Percentiles rank a stretch among this genome's conserved stretches.
Conservation (phyloP, 306 rosid species). For the Acacia melanoxylon region DNA sequence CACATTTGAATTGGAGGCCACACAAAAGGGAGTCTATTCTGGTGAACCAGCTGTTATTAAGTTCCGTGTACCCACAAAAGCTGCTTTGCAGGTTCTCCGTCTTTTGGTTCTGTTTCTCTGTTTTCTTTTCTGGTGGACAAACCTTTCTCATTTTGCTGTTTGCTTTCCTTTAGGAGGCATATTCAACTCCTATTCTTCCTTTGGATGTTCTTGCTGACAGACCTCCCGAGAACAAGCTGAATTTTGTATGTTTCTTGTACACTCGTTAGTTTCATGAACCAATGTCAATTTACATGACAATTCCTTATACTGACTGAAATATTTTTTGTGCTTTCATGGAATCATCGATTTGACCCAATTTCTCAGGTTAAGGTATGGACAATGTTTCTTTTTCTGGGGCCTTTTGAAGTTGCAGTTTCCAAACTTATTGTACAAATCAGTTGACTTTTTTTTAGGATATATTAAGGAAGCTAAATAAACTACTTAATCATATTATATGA, state of each 20-base stretch:
- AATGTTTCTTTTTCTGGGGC: background rate
- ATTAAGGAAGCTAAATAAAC: too few species aligned
- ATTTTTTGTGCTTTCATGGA: conserved; percentile 47
- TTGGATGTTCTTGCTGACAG: conserved; percentile 91
- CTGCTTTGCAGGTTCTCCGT: conserved; percentile 74
- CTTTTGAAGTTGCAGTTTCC: conserved; percentile 5
- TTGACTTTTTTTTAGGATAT: too few species aligned
- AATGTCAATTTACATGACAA: conserved; percentile 25
- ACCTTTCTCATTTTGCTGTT: conserved; percentile 18
- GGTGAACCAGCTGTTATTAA: conserved; percentile 83
- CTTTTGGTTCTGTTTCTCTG: conserved; percentile 6
- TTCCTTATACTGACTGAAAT: conserved; percentile 38
- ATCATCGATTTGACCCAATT: conserved; percentile 33
- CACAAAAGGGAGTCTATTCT: conserved; percentile 59
- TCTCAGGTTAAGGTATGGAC: conserved; percentile 83
- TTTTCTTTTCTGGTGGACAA: conserved; percentile 5
- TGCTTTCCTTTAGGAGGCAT: conserved; percentile 60
- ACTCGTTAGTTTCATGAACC: background rate
- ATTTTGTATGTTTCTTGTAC: conserved; percentile 60
- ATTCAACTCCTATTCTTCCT: conserved; percentile 83
- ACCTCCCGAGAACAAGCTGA: conserved; percentile 86
- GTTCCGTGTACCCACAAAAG: conserved; percentile 86
- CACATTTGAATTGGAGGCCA: conserved; percentile 89
- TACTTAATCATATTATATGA: too few species aligned
- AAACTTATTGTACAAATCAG: conserved; percentile 18